These are phyloP conservation scores for Lophiotrema nucula DNA, from an alignment of 495 filamentous ascomycete species.

Conservation along the genomic window DNA sequence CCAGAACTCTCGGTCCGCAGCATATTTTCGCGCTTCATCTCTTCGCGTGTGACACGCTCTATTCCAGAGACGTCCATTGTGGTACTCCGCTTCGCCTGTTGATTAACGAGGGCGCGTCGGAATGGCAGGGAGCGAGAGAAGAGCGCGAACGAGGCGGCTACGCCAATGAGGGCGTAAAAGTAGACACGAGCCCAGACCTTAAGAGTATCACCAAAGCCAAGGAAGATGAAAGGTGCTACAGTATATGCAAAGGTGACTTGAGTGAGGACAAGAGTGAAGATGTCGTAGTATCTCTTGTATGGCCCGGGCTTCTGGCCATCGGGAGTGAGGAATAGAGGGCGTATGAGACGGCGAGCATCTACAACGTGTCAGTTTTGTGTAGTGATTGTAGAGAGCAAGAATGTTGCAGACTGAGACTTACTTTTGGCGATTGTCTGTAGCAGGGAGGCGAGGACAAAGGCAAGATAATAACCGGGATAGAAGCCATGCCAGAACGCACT, in stretches of 20 bases:
- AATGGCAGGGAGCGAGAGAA: constrained; percentile 48
- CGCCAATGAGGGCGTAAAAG: constrained; percentile 76
- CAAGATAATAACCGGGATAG: constrained; percentile 92
- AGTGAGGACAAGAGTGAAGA: constrained; percentile 74
- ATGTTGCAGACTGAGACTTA: constrained; percentile 45
- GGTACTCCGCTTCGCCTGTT: constrained; percentile 37
- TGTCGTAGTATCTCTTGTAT: constrained; percentile 82
- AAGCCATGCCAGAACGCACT: constrained; percentile 98
- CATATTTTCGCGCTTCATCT: constrained; percentile 32
- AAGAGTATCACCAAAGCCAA: constrained; percentile 65
- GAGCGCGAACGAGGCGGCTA: constrained; percentile 62
- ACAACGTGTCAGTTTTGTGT: constrained; percentile 7
- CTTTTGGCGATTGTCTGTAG: constrained; percentile 93
- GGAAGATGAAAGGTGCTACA: constrained; percentile 77
- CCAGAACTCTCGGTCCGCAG: constrained; percentile 9
- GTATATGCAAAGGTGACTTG: constrained; percentile 82
- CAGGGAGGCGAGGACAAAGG: constrained; percentile 84
- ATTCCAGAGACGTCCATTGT: constrained; percentile 25
- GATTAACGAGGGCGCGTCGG: constrained; percentile 51
- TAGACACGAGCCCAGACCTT: constrained; percentile 81
- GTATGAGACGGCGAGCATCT: constrained; percentile 69
- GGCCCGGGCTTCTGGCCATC: constrained; percentile 62
- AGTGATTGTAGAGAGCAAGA: background rate
- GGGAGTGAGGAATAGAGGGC: constrained; percentile 88
- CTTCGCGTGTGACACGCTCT: constrained; percentile 27